A percentile compares a stretch with the other conserved stretches of the same genome.
phyloP scores from a whole-genome alignment of 345 rosid genomes.

The Aegle marmelos region DNA sequence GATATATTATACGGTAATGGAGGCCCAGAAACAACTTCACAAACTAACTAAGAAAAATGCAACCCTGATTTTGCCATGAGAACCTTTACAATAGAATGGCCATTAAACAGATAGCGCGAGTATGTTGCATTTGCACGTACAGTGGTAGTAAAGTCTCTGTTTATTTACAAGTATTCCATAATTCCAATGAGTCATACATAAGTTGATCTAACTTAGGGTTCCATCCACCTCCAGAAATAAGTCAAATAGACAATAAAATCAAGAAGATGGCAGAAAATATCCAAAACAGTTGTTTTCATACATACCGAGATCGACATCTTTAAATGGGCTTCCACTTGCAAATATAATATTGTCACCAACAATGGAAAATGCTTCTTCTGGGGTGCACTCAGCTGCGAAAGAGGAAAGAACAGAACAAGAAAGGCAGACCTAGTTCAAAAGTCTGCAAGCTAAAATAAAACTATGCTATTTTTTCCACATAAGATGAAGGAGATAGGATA shows the following conservation, averaged over 20 bases:
- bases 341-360: constrained; percentile 89
- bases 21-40: not conserved
- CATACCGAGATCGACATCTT: constrained; percentile 84
- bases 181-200: not conserved
- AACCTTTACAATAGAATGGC: not conserved
- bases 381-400: constrained; percentile 87
- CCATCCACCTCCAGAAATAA: not conserved
- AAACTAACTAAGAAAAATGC: not conserved
- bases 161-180: not conserved
- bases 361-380: constrained; percentile 88
- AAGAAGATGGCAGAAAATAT: not conserved
- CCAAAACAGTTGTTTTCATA: constrained; percentile 13
- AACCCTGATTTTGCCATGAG: not conserved
- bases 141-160: not conserved
- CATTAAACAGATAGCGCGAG: not conserved
- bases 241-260: constrained; percentile 3
- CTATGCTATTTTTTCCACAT: not conserved
- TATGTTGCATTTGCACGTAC: not conserved
- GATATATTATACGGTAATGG: not conserved
- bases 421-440: not conserved
- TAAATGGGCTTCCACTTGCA: constrained; percentile 97
- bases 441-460: not conserved
- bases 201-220: not conserved
- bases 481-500: not conserved
- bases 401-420: not conserved